Base-by-base conservation (phyloP, 2,329 filamentous ascomycete species). In the Bipolaris gigantea region DNA sequence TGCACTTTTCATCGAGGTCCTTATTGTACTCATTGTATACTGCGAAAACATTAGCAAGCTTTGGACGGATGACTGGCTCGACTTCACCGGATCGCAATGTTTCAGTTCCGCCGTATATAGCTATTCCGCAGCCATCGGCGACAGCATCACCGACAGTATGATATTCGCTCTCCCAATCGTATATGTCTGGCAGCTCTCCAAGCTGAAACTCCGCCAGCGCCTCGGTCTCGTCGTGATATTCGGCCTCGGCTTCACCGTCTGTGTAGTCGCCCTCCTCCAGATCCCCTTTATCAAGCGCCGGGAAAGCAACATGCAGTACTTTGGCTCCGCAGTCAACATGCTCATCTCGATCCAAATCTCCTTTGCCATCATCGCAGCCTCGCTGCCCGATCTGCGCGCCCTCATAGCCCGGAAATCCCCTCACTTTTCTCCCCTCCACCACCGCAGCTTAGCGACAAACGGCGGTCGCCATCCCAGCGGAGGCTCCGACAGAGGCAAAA, bases 121-220 rank as follows among this genome's bases (percentile, higher is more conserved):
- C 49, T 69, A 69, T 53, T 61, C 61, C 13, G 66, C 67, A 3
- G 66, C 67, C 5, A 63, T 70, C 13, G 67, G 66, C 1, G 66
- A 70, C 48, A 58, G 61, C 44, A 35, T 68, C 7, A 50, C 66
- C 4, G 67, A 70, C 40, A 57, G 57, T 32, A 53, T 65, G 56
- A 67, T 69, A 38, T 70, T 70, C 46, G 48, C 62, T 1, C 56
- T 69, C 2, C 65, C 67, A 4, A 57, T 66, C 8, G 60, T 65
- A 0, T 70, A 68, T 32, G 60, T 68, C 11, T 67, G 64, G 52
- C 54, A 58, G 10, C 54, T 70, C 15, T 59, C 57, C 8, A 66
- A 69, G 30, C 33, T 70, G 9, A 50, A 43, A 3, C 27, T 55
- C 10, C 57, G 62, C 8, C 65, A 69, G 45, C 56, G 67, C 5